Conservation (phyloP, 2,329 filamentous ascomycete genomes). For the Stenocarpella maydis region DNA sequence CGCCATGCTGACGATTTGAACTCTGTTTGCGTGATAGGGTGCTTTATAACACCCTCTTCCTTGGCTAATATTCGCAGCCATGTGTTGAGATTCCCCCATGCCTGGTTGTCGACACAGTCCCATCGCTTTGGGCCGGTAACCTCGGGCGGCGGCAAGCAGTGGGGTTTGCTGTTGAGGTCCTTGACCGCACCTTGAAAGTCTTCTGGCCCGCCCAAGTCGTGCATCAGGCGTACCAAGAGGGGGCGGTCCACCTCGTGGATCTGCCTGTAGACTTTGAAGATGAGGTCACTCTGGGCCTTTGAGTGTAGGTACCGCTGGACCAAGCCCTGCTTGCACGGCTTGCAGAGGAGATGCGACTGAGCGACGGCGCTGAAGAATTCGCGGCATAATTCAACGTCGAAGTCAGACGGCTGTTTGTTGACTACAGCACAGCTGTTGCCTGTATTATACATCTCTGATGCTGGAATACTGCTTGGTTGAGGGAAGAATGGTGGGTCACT, state of each 20-base stretch:
- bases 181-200: not conserved
- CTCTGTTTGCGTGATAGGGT: not conserved
- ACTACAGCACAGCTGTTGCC: not conserved
- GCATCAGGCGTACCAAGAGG: not conserved
- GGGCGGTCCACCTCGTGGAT: not conserved
- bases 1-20: conserved; percentile 17
- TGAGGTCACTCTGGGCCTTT: not conserved
- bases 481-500: not conserved
- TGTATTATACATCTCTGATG: not conserved
- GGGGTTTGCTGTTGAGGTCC: not conserved
- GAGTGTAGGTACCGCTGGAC: conserved; percentile 6
- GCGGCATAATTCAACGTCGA: conserved; percentile 8
- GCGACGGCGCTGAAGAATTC: not conserved
- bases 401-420: not conserved
- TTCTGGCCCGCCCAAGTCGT: not conserved
- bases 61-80: not conserved
- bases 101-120: not conserved
- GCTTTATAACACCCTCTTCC: not conserved
- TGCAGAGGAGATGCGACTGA: not conserved
- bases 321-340: not conserved
- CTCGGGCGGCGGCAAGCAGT: not conserved
- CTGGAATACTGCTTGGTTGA: not conserved
- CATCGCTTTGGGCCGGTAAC: not conserved
- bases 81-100: not conserved
- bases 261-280: not conserved